Conservation (phyloP, 1,284 basidiomycete species). For the Boletus austroedulis region DNA sequence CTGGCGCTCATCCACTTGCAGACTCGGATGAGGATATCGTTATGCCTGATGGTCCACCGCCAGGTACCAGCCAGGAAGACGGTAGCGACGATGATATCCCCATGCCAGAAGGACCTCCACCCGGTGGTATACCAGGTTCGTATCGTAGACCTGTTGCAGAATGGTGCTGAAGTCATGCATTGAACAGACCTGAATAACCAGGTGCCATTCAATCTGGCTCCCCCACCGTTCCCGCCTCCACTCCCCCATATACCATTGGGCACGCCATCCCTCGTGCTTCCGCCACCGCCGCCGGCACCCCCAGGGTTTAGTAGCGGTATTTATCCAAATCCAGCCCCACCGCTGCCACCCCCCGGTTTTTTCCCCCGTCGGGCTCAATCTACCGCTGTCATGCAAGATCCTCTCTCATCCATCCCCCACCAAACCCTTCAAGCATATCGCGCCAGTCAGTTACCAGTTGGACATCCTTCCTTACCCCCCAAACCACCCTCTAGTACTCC, state of each 20-base stretch:
- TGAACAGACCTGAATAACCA: slow-evolving; percentile 23
- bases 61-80: slow-evolving; percentile 45
- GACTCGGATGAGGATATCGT: slow-evolving; percentile 56
- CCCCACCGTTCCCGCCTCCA: slow-evolving; percentile 27
- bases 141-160: slow-evolving; percentile 6
- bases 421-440: slow-evolving; percentile 64
- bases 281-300: slow-evolving; percentile 25
- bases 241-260: slow-evolving; percentile 21
- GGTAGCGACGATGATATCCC: slow-evolving; percentile 78
- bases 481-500: slow-evolving; percentile 36
- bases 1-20: slow-evolving; percentile 9
- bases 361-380: slow-evolving; percentile 53
- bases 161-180: slow-evolving; percentile 12
- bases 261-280: slow-evolving; percentile 31
- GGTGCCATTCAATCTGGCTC: slow-evolving; percentile 5
- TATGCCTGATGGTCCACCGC: slow-evolving; percentile 72
- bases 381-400: slow-evolving; percentile 55
- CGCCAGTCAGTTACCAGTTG: slow-evolving; percentile 32
- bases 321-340: slow-evolving; percentile 26
- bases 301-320: slow-evolving; percentile 16
- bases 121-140: slow-evolving; percentile 34
- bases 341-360: slow-evolving; percentile 35
- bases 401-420: slow-evolving; percentile 59
- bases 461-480: slow-evolving; percentile 42
- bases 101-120: slow-evolving; percentile 83